phyloP scores from a whole-genome alignment of 2,329 filamentous ascomycete genomes.

The Phaeophleospora eucalypticola region DNA sequence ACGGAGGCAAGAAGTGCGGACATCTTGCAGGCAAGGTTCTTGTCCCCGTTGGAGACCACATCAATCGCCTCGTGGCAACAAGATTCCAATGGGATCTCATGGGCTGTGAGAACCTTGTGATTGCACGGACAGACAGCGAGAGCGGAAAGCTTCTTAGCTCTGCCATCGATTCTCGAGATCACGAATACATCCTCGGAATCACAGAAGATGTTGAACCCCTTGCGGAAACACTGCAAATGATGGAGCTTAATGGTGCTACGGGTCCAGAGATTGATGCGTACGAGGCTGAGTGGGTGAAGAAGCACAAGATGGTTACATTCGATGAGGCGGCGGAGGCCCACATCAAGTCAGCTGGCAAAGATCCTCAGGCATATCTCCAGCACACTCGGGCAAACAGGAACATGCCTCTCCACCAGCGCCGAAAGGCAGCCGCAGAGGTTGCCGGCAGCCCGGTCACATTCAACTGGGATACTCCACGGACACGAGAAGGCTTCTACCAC shows the following conservation, averaged over 20 bases:
- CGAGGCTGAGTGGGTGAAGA: constrained; percentile 84
- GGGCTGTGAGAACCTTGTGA: constrained; percentile 90
- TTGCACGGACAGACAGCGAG: constrained; percentile 93
- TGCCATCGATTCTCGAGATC: constrained; percentile 88
- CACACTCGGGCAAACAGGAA: constrained; percentile 56
- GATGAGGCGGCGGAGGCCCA: constrained; percentile 63
- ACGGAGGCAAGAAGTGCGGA: constrained; percentile 97
- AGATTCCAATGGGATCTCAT: constrained; percentile 98
- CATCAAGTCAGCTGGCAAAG: constrained; percentile 32
- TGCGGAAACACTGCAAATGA: constrained; percentile 81
- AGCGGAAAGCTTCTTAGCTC: constrained; percentile 86
- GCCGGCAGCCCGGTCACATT: constrained; percentile 70
- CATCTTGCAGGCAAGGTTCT: constrained; percentile 95
- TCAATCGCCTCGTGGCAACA: constrained; percentile 86
- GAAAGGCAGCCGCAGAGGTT: constrained; percentile 65
- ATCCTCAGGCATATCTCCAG: constrained; percentile 26
- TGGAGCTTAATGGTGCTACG: constrained; percentile 76
- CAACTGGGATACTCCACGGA: constrained; percentile 87
- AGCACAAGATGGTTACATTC: constrained; percentile 79
- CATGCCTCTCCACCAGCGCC: constrained; percentile 73
- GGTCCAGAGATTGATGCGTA: constrained; percentile 79
- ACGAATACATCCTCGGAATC: constrained; percentile 92
- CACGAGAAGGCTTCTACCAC: constrained; percentile 90
- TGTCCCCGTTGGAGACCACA: constrained; percentile 90
- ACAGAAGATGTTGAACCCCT: constrained; percentile 74